Evolutionary conservation across 768 basidiomycete genomes (phyloP), one percentile per base, ranked within the genome.

Genomic region (Suillus alpinus): DNA sequence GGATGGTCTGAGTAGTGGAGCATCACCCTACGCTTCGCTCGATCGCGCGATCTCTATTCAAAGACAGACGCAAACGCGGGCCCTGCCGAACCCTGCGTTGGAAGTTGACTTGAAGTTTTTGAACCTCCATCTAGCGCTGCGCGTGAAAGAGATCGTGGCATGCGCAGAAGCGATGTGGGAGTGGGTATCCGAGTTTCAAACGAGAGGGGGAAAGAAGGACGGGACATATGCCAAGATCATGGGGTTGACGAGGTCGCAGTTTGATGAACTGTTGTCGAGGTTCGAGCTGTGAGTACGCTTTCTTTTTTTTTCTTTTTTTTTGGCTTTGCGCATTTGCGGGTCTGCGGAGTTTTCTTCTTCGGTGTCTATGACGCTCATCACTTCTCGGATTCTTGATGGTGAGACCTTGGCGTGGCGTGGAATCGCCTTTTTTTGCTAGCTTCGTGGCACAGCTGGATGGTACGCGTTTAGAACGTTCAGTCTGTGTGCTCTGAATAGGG

Each of bases 131-230:
- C 77, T 92, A n/a, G 75, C 81, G 18, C 60, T 85, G 63, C 79
- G 87, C 14, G 81, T 82, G 9, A 78, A 81, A 60, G 89, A 89
- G 68, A 78, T 91, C n/a, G 64, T 90, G 14, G 87, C 80, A 8
- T 91, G 88, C 66, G 78, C 85, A 0, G 90, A 91, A 71, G 78
- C 84, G 34, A 91, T 91, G 88, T 92, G 90, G 90, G 88, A 88
- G 58, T 91, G 85, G 83, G 81, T 91, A 3, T 67, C 75, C 23
- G 80, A 80, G 29, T 81, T 80, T 62, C 85, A 86, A 73, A 68
- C 64, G 13, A 61, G 39, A 50, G 61, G 56, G 46, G 64, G 37
- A 40, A 47, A 62, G 51, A 56, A 55, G 51, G 26, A 37, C 49
- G 64, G 41, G 39, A 49, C n/a, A 32, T 60, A 47, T 52, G 58